phyloP scores from a whole-genome alignment of 2,329 filamentous ascomycete species.

The Chaetomiaceae sp. region DNA sequence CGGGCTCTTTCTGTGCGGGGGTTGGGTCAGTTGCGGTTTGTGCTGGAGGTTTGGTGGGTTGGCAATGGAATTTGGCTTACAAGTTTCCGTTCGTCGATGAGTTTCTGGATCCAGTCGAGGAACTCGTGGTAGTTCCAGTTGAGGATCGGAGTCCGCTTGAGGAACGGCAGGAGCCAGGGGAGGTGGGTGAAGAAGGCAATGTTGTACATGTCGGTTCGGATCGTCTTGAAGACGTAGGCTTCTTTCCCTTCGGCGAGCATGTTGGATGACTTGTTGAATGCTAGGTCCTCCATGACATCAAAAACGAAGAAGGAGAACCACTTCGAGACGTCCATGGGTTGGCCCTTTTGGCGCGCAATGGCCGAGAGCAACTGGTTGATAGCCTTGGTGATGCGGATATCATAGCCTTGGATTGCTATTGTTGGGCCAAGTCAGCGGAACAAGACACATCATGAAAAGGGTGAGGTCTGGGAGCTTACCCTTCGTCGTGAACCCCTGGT shows the following conservation, averaged over 20 bases:
- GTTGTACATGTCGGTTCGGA: constrained; percentile 22
- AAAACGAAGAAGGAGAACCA: constrained; percentile 20
- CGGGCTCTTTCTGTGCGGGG: constrained; percentile 14
- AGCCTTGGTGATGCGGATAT: constrained; percentile 20
- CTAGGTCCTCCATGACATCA: constrained; percentile 21
- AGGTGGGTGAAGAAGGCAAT: constrained; percentile 20
- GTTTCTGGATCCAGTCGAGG: constrained; percentile 16
- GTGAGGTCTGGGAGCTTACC: not conserved
- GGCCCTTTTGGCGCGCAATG: constrained; percentile 5
- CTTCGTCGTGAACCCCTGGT: constrained; percentile 30
- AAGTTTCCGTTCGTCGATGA: constrained; percentile 15
- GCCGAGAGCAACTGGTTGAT: constrained; percentile 16
- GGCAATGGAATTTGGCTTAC: not conserved
- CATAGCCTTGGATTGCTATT: constrained; percentile 16
- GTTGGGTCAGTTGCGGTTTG: not conserved
- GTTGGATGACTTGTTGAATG: constrained; percentile 20
- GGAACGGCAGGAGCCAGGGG: constrained; percentile 21
- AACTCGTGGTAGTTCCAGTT: constrained; percentile 20
- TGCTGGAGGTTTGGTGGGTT: not conserved
- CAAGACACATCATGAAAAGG: not conserved
- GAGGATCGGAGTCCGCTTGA: constrained; percentile 19
- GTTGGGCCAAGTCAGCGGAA: not conserved
- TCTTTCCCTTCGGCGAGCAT: constrained; percentile 18
- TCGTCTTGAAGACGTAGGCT: constrained; percentile 19
- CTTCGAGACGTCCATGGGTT: constrained; percentile 12